Conservation (phyloP, 2,329 filamentous ascomycete genomes). For the Colletotrichum aenigma region DNA sequence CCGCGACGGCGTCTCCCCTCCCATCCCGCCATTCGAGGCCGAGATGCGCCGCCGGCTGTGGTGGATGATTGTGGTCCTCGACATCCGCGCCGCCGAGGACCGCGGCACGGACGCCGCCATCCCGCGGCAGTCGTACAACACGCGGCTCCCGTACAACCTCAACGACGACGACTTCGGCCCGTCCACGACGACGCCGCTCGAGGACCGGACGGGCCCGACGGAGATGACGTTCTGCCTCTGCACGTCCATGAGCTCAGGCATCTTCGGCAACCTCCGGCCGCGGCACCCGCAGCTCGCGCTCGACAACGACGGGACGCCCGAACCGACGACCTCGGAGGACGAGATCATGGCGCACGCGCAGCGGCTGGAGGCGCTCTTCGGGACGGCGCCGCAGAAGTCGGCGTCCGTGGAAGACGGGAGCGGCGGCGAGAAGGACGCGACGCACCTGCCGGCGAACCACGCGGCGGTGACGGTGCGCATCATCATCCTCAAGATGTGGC, state of each 20-base stretch:
- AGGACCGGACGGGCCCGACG: constrained; percentile 39
- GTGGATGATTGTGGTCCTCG: constrained; percentile 67
- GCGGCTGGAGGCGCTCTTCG: constrained; percentile 42
- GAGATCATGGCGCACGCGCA: constrained; percentile 44
- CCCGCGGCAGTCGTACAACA: constrained; percentile 46
- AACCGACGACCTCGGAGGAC: constrained; percentile 34
- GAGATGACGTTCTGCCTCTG: constrained; percentile 46
- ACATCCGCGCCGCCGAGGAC: constrained; percentile 59
- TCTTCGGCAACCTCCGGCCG: constrained; percentile 39
- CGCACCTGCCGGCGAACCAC: constrained; percentile 36
- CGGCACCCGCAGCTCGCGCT: constrained; percentile 34
- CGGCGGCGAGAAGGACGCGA: neutral
- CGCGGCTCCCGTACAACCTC: constrained; percentile 53
- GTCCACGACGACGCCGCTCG: constrained; percentile 35
- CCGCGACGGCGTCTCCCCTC: constrained; percentile 41
- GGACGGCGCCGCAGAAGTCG: constrained; percentile 36
- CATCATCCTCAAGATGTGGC: constrained; percentile 51
- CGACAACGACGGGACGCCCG: neutral
- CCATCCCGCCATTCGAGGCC: constrained; percentile 53
- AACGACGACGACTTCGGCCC: constrained; percentile 57
- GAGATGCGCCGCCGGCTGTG: constrained; percentile 66
- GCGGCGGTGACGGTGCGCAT: constrained; percentile 44
- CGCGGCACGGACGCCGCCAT: constrained; percentile 53
- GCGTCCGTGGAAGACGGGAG: neutral
- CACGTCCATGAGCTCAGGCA: constrained; percentile 41